These are phyloP conservation scores for Amylocystis lapponica DNA, from an alignment of 768 basidiomycete species.

Conservation along the genomic window DNA sequence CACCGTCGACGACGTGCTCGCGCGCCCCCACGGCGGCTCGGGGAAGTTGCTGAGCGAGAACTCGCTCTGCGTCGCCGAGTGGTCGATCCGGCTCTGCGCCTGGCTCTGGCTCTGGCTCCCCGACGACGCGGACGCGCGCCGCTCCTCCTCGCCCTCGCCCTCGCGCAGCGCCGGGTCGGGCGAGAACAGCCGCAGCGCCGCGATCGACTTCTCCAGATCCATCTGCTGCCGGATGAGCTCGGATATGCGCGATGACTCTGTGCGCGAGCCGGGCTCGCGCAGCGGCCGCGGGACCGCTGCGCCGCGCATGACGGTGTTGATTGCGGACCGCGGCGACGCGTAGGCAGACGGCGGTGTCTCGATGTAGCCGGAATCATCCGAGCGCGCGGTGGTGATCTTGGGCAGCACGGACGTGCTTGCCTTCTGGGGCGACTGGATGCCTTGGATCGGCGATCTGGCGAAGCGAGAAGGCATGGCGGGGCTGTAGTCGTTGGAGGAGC, in stretches of 20 bases:
- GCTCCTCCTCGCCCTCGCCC: not conserved
- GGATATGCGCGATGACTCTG: constrained; percentile 23
- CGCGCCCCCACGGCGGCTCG: constrained; percentile 41
- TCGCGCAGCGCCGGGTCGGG: constrained; percentile 6
- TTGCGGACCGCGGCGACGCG: constrained; percentile 41
- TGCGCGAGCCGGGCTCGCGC: constrained; percentile 11
- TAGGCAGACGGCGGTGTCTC: constrained; percentile 2
- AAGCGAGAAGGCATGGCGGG: not conserved
- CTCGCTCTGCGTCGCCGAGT: constrained; percentile 33
- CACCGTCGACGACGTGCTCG: constrained; percentile 5
- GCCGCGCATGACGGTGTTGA: constrained; percentile 31
- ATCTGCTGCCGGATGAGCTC: constrained; percentile 53
- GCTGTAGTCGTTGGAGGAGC: not conserved
- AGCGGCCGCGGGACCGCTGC: constrained; percentile 1
- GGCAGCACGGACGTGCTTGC: not conserved
- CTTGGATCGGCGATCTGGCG: not conserved
- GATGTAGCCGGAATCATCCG: not conserved
- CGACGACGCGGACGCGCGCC: not conserved
- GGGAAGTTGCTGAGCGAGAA: constrained; percentile 72
- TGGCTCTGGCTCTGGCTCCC: not conserved
- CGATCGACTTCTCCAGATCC: constrained; percentile 62
- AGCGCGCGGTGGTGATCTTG: not conserved
- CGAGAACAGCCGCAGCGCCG: constrained; percentile 43
- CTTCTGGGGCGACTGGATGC: not conserved
- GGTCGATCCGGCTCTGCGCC: not conserved